These are phyloP conservation scores for Phytophthora idaei DNA, from an alignment of 352 stramenopile genomes.

Conservation along the genomic window DNA sequence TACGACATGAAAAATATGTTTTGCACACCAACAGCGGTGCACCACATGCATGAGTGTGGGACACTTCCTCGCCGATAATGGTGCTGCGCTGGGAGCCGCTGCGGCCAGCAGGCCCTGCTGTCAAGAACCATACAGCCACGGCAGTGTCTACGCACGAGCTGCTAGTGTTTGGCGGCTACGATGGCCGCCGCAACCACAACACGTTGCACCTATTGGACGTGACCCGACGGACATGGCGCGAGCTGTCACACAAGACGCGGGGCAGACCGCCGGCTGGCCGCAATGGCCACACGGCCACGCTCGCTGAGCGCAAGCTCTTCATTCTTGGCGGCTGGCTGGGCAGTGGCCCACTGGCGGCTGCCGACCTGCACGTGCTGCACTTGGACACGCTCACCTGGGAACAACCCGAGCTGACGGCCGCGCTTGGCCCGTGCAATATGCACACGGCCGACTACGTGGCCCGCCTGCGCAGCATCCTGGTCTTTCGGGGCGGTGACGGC, in stretches of 20 bases:
- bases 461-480: conserved; percentile 83
- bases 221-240: conserved; percentile 73
- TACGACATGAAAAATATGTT: too few species aligned
- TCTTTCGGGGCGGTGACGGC: conserved; percentile 95
- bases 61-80: conserved; percentile 31
- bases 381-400: conserved; percentile 74
- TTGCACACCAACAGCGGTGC: too few species aligned
- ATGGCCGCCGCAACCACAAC: conserved; percentile 95
- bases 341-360: conserved; percentile 89
- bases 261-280: conserved; percentile 78
- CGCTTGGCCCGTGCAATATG: conserved; percentile 96
- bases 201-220: conserved; percentile 90
- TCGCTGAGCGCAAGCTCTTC: conserved; percentile 90
- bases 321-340: conserved; percentile 96
- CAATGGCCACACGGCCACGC: conserved; percentile 96
- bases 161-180: conserved; percentile 94
- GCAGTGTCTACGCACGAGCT: conserved; percentile 60
- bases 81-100: conserved; percentile 75
- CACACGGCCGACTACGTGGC: conserved; percentile 96
- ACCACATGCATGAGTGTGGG: too few species aligned
- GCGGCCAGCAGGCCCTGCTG: conserved; percentile 49
- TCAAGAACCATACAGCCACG: conserved; percentile 90
- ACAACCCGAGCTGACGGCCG: conserved; percentile 47
- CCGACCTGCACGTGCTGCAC: conserved; percentile 93
- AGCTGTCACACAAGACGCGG: conserved; percentile 47